These are phyloP conservation scores for Vicia faba DNA, from an alignment of 306 rosid species.

Conservation along the genomic window DNA sequence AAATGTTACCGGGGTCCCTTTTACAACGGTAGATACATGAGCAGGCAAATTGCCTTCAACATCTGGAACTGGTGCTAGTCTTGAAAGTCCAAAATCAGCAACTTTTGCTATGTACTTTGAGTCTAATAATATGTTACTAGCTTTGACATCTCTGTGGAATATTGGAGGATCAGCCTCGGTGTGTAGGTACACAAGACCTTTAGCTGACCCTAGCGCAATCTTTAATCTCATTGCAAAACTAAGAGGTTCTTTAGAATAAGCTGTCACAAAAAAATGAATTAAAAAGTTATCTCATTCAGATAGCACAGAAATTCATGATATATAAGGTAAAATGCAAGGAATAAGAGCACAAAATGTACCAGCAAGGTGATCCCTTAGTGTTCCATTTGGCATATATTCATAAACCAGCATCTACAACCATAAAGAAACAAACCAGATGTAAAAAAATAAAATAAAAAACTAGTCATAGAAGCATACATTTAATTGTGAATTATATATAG, in stretches of 20 bases:
- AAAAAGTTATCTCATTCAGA: too few species aligned
- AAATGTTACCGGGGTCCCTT: constrained; percentile 85
- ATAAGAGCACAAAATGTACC: constrained; percentile 50
- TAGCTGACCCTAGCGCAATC: constrained; percentile 75
- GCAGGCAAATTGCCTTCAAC: constrained; percentile 65
- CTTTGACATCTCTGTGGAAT: constrained; percentile 92
- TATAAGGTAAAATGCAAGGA: constrained; percentile 6
- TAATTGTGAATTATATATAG: neutral
- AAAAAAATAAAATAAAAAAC: constrained; percentile 19
- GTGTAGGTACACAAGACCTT: constrained; percentile 89
- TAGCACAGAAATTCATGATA: neutral
- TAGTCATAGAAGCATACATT: constrained; percentile 18
- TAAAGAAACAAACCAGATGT: constrained; percentile 32
- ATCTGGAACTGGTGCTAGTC: constrained; percentile 90
- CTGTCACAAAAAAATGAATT: constrained; percentile 45
- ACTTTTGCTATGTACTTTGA: constrained; percentile 70
- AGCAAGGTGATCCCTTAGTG: constrained; percentile 77
- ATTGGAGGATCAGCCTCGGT: constrained; percentile 96
- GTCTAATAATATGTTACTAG: constrained; percentile 86
- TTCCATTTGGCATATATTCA: constrained; percentile 83
- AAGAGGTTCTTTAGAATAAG: constrained; percentile 51
- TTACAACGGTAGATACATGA: constrained; percentile 85
- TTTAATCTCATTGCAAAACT: constrained; percentile 67
- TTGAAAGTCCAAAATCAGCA: constrained; percentile 97
- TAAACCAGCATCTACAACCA: constrained; percentile 89